Base-by-base conservation (phyloP, 352 stramenopile genomes). In the Pythium diclinum region DNA sequence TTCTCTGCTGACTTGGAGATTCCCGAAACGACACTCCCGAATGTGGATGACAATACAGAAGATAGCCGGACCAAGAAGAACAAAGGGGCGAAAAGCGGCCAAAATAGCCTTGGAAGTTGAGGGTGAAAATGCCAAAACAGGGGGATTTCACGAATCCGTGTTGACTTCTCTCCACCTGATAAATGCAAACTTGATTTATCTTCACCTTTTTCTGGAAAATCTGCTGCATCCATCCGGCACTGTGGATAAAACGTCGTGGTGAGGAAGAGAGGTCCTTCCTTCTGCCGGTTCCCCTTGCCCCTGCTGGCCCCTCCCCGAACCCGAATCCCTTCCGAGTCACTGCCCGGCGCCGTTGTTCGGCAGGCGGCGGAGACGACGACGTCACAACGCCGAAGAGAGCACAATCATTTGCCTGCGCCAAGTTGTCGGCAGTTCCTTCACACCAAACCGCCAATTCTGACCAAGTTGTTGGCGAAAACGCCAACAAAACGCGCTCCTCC, bases 261-360 rank as follows among this genome's bases (percentile, higher is more conserved):
- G 19, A 34, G 32, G 56, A 63, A 63, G 56, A 63, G 56, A 64
- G 46, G 30, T 7, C 14, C 16, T 11, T 17, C 21, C 44, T 28
- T 53, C 30, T 17, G 17, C 17, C 23, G 6, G 8, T 9, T 59
- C 61, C 61, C 55, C 54, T 68, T 68, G 61, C 44, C 61, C 61
- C 61, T 58, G 52, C 54, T 68, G 17, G 33, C 55, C 44, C 54
- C 46, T 52, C 36, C 46, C 61, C 61, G 13, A 67, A 44, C 60
- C 51, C 60, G 60, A 67, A 17, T 42, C 16, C 17, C 48, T 59
- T 65, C 59, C 59, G 34, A 65, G 46, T 65, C 47, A 64, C 47
- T 58, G 16, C 23, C 42, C 48, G 17, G 23, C 5, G 21, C 21
- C 2, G 25, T 28, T 28, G 25, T 28, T 28, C 25, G 25, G 25